Evolutionary conservation across 495 filamentous ascomycete species (phyloP).

Genomic region (Penicillium daleae): DNA sequence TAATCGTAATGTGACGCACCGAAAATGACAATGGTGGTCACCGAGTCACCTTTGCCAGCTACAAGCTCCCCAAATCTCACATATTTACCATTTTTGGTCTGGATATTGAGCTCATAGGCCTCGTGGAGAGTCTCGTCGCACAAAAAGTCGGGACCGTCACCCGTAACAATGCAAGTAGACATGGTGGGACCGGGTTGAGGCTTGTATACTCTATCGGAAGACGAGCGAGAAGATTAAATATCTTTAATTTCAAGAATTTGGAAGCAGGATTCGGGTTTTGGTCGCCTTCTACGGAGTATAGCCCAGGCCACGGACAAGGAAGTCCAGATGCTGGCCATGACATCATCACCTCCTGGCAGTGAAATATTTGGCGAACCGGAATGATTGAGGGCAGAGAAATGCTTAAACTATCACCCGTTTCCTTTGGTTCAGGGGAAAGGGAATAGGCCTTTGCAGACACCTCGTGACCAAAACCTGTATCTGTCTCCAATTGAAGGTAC

Average conservation of each 20-base stretch:
- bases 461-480: background rate
- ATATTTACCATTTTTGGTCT: constrained; percentile 13
- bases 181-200: background rate
- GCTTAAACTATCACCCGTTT: background rate
- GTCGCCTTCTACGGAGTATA: too few species aligned
- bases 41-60: constrained; percentile 25
- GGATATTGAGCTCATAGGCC: constrained; percentile 32
- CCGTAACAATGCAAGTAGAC: constrained; percentile 4
- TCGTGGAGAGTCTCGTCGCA: constrained; percentile 35
- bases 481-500: background rate
- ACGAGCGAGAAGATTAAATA: background rate
- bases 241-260: too few species aligned
- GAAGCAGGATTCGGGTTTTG: too few species aligned
- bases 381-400: background rate
- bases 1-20: background rate
- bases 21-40: constrained; percentile 30
- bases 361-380: background rate
- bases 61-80: constrained; percentile 34
- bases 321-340: background rate
- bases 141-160: constrained; percentile 9
- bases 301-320: too few species aligned
- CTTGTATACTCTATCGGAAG: background rate
- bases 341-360: constrained; percentile 4
- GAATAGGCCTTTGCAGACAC: background rate
- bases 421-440: background rate